phyloP scores from a whole-genome alignment of 148 eudicot genomes.

The Cornus kousa region DNA sequence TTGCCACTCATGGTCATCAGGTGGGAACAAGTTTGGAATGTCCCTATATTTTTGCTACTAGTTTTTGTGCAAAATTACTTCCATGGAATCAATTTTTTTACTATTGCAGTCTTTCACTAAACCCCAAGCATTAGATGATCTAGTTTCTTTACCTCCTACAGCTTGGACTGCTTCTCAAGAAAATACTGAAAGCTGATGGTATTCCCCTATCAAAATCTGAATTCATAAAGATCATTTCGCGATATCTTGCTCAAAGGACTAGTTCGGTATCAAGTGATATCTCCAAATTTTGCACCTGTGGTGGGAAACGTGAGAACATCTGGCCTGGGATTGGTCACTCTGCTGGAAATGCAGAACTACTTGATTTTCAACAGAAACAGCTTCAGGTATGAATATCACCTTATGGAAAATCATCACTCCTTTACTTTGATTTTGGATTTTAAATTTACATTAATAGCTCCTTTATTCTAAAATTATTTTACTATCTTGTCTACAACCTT shows the following conservation, averaged over 20 bases:
- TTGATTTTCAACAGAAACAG: conserved; percentile 62
- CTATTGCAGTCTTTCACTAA: not conserved
- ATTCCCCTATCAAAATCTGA: conserved; percentile 52
- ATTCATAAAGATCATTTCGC: conserved; percentile 57
- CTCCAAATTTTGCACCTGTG: conserved; percentile 66
- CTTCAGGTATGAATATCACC: conserved; percentile 44
- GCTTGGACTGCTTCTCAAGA: conserved; percentile 76
- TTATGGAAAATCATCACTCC: not conserved
- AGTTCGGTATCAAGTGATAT: conserved; percentile 43
- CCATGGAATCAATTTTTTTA: not conserved
- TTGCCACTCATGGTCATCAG: conserved; percentile 79
- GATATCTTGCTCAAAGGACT: conserved; percentile 57
- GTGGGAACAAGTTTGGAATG: conserved; percentile 25
- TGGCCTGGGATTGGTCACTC: conserved; percentile 20
- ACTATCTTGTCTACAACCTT: not conserved
- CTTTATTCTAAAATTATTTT: no score
- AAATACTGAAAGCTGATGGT: conserved; percentile 46
- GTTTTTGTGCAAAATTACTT: not conserved
- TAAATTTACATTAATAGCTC: not conserved
- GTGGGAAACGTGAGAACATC: conserved; percentile 44
- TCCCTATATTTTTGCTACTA: conserved; percentile 1
- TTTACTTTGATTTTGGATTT: not conserved
- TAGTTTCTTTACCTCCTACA: conserved; percentile 23
- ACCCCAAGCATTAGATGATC: not conserved
- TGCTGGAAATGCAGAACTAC: conserved; percentile 29